Percentiles rank a stretch among this genome's conserved stretches.
Evolutionary conservation across 73 alveolate genomes (phyloP).

Genomic region (Stentor roeselii): DNA sequence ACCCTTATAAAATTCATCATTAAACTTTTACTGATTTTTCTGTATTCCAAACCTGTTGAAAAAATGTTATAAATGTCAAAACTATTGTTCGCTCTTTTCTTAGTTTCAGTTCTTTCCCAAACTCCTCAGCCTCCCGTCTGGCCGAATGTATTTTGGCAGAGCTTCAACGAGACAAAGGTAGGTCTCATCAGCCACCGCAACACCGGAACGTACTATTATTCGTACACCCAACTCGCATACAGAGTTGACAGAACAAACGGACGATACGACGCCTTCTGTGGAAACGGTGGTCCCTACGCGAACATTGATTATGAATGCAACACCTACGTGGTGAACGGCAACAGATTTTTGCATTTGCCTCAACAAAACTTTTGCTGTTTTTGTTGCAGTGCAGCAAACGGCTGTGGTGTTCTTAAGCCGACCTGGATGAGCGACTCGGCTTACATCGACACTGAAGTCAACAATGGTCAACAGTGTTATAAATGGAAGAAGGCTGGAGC

Average conservation of each 20-base stretch:
- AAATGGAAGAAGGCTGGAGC: slow-evolving; percentile 8
- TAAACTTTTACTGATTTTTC: too few relatives aligned
- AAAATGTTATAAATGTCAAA: too few relatives aligned
- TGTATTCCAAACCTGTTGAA: background rate
- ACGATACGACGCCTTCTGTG: slow-evolving; percentile 46
- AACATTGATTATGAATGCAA: background rate
- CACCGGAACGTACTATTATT: slow-evolving; percentile 19
- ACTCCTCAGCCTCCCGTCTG: background rate
- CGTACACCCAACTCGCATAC: slow-evolving; percentile 29
- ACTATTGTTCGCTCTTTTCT: background rate
- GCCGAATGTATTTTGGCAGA: background rate
- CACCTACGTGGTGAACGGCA: slow-evolving; percentile 29
- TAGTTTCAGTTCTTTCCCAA: background rate
- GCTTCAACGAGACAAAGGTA: background rate
- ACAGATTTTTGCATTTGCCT: slow-evolving; percentile 49
- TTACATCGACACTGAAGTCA: background rate
- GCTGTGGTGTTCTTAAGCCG: slow-evolving; percentile 55
- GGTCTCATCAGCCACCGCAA: background rate
- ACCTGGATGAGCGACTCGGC: slow-evolving; percentile 31
- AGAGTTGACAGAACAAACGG: slow-evolving; percentile 49
- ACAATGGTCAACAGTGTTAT: background rate
- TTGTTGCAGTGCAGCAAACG: slow-evolving; percentile 54
- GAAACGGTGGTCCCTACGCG: background rate
- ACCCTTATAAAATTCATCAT: too few relatives aligned
- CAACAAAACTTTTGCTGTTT: slow-evolving; percentile 44